A percentile compares a stretch with the other conserved stretches of the same genome.
phyloP scores from a whole-genome alignment of 768 basidiomycete genomes.

The Leucosporidium creatinivorum region DNA sequence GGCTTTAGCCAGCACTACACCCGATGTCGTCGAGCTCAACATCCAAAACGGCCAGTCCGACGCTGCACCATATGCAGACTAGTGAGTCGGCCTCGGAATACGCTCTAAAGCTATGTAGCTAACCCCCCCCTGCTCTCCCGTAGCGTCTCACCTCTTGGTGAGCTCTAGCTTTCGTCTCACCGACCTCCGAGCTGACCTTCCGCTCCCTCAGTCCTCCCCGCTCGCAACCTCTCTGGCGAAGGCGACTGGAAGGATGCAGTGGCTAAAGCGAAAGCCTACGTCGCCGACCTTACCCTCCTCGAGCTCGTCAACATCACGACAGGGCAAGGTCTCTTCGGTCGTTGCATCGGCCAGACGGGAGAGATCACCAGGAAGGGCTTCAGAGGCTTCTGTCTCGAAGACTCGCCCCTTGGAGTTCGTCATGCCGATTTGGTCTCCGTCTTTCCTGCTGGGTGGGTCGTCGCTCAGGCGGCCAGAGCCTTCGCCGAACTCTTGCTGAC shows the following conservation, averaged over 20 bases:
- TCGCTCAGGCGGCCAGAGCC: background rate
- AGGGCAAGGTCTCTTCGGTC: background rate
- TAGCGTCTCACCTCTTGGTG: no score
- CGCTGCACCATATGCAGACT: no score
- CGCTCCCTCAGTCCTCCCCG: background rate
- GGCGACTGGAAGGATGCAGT: background rate
- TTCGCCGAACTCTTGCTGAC: background rate
- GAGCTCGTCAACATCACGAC: constrained; percentile 1
- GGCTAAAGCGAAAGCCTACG: background rate
- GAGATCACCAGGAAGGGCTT: background rate
- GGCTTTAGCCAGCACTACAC: no score
- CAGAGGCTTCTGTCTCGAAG: background rate
- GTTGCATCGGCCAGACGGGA: background rate
- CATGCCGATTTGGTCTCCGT: background rate
- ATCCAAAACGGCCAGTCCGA: no score
- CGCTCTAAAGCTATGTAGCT: no score
- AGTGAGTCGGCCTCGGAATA: no score
- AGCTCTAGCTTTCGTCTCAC: no score
- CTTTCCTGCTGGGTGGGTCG: background rate
- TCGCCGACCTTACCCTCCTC: background rate
- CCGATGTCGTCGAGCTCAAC: no score
- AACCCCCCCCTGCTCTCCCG: no score
- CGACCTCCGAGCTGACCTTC: no score
- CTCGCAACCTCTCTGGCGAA: background rate
- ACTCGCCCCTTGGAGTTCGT: background rate